A percentile compares a stretch with the other conserved stretches of the same genome.
Conservation (phyloP, 495 filamentous ascomycete genomes). For the Podospora conica region DNA sequence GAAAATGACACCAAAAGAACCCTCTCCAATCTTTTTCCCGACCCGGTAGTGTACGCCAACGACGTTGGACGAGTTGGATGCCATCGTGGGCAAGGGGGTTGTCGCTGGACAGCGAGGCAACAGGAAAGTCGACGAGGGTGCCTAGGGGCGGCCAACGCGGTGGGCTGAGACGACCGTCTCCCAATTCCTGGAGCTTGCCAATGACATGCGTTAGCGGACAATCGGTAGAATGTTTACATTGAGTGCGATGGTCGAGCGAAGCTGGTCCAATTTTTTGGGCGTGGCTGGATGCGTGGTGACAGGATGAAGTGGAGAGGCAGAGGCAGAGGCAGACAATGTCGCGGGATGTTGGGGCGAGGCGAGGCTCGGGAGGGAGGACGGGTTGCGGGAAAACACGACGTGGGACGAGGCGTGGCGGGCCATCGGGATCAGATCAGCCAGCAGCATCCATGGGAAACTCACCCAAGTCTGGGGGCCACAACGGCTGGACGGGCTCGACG, state of each 20-base stretch:
- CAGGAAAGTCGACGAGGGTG: neutral
- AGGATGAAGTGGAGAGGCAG: neutral
- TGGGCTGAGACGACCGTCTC: neutral
- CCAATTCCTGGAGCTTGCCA: neutral
- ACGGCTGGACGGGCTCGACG: neutral
- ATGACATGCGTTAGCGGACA: neutral
- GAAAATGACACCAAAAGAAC: conserved; percentile 98
- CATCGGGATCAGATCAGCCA: conserved; percentile 1
- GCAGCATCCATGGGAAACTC: neutral
- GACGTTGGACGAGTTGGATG: conserved; percentile 94
- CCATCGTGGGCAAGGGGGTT: conserved; percentile 49
- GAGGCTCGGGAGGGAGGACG: conserved; percentile 1
- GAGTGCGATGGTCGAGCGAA: neutral
- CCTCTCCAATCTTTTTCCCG: conserved; percentile 99
- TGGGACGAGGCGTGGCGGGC: conserved; percentile 4
- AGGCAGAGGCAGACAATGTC: neutral
- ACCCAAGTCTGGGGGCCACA: conserved; percentile 3
- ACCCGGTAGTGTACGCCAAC: conserved; percentile 98
- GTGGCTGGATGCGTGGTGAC: neutral
- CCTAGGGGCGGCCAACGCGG: conserved; percentile 1
- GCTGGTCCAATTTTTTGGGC: neutral
- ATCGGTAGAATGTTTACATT: neutral
- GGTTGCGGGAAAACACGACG: conserved; percentile 6
- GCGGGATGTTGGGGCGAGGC: conserved; percentile 3
- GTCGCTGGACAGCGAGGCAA: neutral